These are phyloP conservation scores for Candida stauntonica DNA, from an alignment of 805 yeast genomes.

Conservation along the genomic window DNA sequence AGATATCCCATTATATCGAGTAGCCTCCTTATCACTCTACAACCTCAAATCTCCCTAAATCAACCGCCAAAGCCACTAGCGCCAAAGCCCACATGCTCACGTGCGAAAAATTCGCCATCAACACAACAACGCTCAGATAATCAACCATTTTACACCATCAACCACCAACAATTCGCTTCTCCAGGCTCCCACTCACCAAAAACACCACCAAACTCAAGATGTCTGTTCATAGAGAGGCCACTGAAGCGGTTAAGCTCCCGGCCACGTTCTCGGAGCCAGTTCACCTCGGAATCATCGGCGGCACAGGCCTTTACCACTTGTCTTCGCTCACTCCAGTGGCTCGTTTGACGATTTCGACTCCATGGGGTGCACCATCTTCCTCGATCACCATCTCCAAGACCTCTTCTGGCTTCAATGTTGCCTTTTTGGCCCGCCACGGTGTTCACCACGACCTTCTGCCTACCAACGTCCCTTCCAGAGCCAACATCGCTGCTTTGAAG, in stretches of 20 bases:
- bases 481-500: constrained; percentile 95
- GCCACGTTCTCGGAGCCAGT: constrained; percentile 60
- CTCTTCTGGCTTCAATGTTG: constrained; percentile 72
- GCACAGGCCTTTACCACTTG: constrained; percentile 93
- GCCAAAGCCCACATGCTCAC: no score
- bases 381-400: constrained; percentile 90
- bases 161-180: constrained; percentile 4
- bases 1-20: no score
- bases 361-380: constrained; percentile 97
- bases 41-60: no score
- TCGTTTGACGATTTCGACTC: constrained; percentile 74
- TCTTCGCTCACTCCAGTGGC: constrained; percentile 85
- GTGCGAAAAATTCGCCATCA: no score
- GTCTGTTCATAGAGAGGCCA: constrained; percentile 27
- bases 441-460: constrained; percentile 85
- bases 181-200: not conserved
- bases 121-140: no score
- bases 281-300: constrained; percentile 88
- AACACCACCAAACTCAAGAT: constrained; percentile 15
- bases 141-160: not conserved
- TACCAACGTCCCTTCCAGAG: constrained; percentile 85
- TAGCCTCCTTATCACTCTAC: no score
- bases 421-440: constrained; percentile 95
- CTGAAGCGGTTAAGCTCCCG: constrained; percentile 30
- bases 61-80: no score